A percentile compares a stretch with the other conserved stretches of the same genome.
Conservation (phyloP, 1,284 basidiomycete species). For the Cutaneotrichosporon cyanovorans region DNA sequence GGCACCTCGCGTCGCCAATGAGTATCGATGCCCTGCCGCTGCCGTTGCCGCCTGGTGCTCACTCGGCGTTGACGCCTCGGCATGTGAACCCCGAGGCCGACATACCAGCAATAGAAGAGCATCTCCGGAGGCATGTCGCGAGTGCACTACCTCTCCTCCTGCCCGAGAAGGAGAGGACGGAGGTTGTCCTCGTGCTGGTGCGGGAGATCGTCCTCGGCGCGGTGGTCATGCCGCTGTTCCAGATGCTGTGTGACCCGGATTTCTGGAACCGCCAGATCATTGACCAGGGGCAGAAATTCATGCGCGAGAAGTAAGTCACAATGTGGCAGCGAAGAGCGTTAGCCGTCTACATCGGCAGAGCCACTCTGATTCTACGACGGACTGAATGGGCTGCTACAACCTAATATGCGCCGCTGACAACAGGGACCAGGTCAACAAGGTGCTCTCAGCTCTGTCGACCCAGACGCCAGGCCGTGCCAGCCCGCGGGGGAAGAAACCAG, state of each 20-base stretch:
- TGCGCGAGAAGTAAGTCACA: conserved; percentile 39
- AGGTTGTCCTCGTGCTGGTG: conserved; percentile 62
- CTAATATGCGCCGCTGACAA: neutral
- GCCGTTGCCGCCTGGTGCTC: conserved; percentile 43
- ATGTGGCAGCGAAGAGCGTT: too few relatives aligned
- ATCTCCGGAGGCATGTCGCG: conserved; percentile 65
- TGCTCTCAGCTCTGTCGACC: conserved; percentile 49
- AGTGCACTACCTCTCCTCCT: conserved; percentile 63
- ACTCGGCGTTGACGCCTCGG: conserved; percentile 64
- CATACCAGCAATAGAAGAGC: conserved; percentile 82
- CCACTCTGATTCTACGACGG: too few relatives aligned
- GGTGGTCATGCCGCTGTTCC: conserved; percentile 76
- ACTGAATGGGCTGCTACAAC: neutral
- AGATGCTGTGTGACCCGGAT: conserved; percentile 87
- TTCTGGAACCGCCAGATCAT: conserved; percentile 93
- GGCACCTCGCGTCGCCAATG: conserved; percentile 52
- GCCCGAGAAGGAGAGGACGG: conserved; percentile 68
- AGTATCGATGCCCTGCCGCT: conserved; percentile 33
- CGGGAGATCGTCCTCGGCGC: conserved; percentile 77
- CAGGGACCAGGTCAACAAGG: conserved; percentile 49
- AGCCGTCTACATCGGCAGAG: neutral
- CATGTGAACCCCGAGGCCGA: conserved; percentile 64
- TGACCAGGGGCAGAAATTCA: conserved; percentile 48
- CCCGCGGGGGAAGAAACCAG: neutral
- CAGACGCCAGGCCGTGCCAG: conserved; percentile 5